Evolutionary conservation across 305 asterid genomes (phyloP), one percentile per base, ranked within the genome.

Genomic region (Fraxinus platypoda): DNA sequence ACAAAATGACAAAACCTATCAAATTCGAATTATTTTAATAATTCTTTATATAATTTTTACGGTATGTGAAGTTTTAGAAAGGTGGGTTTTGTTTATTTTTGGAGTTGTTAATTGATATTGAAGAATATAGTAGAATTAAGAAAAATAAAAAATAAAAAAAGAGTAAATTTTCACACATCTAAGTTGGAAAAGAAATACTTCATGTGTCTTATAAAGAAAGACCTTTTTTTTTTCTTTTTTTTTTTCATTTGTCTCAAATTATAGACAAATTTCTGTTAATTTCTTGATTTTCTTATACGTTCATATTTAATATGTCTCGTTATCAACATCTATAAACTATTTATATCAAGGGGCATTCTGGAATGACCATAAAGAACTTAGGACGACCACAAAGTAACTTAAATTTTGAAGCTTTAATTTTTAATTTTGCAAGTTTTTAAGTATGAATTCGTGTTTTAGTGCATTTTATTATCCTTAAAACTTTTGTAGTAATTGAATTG

Each of bases 1-100:
- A 84, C 4, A 78, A 38, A 15, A 59, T 12, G 77, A 78, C 83
- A 78, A 79, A 6, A 11, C 15, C 73, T 8, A 64, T 64, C 0
- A 62, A 62, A 62, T 25, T 23, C 17, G 72, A 21, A 64, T 21
- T 59, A 19, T 19, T 57, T 8, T 30, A 59, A 21, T 59, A 21
- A 9, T 62, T 64, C 13, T 64, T 25, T 9, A n/a, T 9, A 25
- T 64, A 52, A 52, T 52, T 52, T 52, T 46, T 15, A 3, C 13
- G n/a, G 57, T 46, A 46, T 46, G 57, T 46, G 62, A 52, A 52
- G 62, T 52, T 52, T 52, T 52, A 52, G 62, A 52, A 52, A 52
- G 8, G 23, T 52, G 62, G 23, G 21, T 52, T 52, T 52, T 52
- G 23, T 52, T 46, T 41, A 41, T 9, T 41, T 41, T 41, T 41